These are phyloP conservation scores for Paraphoma chrysanthemicola DNA, from an alignment of 2,329 filamentous ascomycete species.

Conservation along the genomic window DNA sequence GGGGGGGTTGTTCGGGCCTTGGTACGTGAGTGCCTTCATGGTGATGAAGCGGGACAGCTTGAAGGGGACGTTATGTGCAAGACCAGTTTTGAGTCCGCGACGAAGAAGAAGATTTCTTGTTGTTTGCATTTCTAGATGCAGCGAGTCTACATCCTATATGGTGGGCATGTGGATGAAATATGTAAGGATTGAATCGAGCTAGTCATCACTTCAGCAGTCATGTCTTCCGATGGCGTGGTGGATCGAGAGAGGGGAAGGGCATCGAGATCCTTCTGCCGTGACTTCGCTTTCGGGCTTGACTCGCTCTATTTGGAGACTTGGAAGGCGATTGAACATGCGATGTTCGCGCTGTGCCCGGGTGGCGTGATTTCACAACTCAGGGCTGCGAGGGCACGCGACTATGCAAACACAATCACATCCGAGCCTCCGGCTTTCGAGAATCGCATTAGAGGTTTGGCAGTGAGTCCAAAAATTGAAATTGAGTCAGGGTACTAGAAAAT, in stretches of 20 bases:
- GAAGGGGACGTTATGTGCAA: not conserved
- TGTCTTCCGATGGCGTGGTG: not conserved
- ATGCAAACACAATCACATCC: not conserved
- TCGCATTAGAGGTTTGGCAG: too few species aligned
- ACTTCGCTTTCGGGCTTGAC: not conserved
- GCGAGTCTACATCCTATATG: not conserved
- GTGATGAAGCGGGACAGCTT: not conserved
- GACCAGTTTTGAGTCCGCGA: not conserved
- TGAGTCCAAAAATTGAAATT: too few species aligned
- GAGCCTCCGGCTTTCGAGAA: too few species aligned
- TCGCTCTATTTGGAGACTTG: not conserved
- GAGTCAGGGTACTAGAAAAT: too few species aligned
- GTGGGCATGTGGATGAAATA: not conserved
- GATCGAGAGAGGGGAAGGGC: not conserved
- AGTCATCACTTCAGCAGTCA: not conserved
- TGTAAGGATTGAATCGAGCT: not conserved
- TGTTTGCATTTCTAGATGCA: not conserved
- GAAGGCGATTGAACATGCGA: not conserved
- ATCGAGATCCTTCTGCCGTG: not conserved
- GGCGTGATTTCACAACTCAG: not conserved
- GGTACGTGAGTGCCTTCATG: not conserved
- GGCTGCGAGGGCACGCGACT: not conserved
- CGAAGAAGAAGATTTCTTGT: not conserved
- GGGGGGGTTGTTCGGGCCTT: not conserved
- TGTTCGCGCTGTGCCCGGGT: not conserved